Conservation (phyloP, 2,329 filamentous ascomycete species). For the Sporothrix mexicana region DNA sequence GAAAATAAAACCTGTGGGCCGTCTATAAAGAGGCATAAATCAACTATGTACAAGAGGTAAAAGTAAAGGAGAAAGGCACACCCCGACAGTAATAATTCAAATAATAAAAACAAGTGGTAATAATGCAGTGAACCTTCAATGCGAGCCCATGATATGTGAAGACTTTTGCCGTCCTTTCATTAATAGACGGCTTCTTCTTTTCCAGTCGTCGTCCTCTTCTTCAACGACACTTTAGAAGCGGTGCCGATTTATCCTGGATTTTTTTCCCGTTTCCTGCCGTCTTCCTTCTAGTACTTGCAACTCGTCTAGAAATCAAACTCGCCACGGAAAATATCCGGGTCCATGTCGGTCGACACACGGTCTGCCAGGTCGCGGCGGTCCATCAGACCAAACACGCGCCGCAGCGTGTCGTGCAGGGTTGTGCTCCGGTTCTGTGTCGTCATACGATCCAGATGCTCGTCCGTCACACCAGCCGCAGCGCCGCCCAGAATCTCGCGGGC, state of each 20-base stretch:
- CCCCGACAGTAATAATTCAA: not conserved
- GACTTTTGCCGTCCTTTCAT: not conserved
- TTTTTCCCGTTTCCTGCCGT: not conserved
- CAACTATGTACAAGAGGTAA: no score
- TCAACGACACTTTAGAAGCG: not conserved
- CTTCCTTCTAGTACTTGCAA: not conserved
- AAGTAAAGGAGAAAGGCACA: no score
- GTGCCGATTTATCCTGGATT: not conserved
- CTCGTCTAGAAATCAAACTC: conserved; percentile 80
- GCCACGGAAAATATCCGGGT: conserved; percentile 84
- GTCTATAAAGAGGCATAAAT: no score
- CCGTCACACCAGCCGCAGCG: conserved; percentile 55
- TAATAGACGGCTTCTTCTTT: not conserved
- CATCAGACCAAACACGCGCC: conserved; percentile 97
- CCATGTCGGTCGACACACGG: conserved; percentile 85
- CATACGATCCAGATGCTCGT: conserved; percentile 83
- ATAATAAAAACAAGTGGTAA: not conserved
- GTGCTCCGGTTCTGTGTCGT: conserved; percentile 95
- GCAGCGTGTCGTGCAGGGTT: conserved; percentile 92
- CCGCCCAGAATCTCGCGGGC: conserved; percentile 80
- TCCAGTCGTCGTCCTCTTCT: not conserved
- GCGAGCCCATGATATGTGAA: not conserved
- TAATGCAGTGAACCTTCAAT: conserved; percentile 13
- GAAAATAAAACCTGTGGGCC: no score
- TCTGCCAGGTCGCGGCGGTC: conserved; percentile 85